Base-by-base conservation (phyloP, 177 flowering plant genomes). In the Tripterygium wilfordii region DNA sequence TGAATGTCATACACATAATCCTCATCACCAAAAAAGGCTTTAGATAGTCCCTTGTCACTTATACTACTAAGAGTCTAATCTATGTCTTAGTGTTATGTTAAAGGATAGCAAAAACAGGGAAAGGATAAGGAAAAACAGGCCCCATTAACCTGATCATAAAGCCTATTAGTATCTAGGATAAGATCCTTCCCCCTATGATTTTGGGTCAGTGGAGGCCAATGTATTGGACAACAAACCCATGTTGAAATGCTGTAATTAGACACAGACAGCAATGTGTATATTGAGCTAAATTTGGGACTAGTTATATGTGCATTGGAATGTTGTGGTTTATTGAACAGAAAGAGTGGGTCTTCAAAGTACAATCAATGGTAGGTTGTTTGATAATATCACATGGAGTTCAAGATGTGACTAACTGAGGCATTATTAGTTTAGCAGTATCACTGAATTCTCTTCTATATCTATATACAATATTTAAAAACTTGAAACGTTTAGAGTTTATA, bases 391-490 rank as follows among this genome's bases (percentile, higher is more conserved):
- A n/a, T n/a, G 33, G 12, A 36, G 25, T 56, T 46, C 26, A 10
- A 8, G 71, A 66, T 60, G 60, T 67, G 76, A 71, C 76, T 48
- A 67, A 64, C 30, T 64, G 63, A 67, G 28, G 29, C 64, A 49
- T 69, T 44, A 53, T 50, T 61, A 33, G n/a, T n/a, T n/a, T n/a
- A n/a, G n/a, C n/a, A n/a, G n/a, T n/a, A n/a, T n/a, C n/a, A n/a
- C n/a, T n/a, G n/a, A n/a, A n/a, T n/a, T n/a, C n/a, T n/a, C n/a
- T n/a, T n/a, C n/a, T n/a, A n/a, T n/a, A n/a, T n/a, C n/a, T n/a
- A n/a, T n/a, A n/a, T n/a, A n/a, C n/a, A n/a, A n/a, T n/a, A n/a
- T n/a, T n/a, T n/a, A n/a, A n/a, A n/a, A n/a, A n/a, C n/a, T n/a
- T n/a, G n/a, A n/a, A n/a, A n/a, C n/a, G n/a, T n/a, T n/a, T n/a